Percentiles rank a stretch among this genome's conserved stretches.
Evolutionary conservation across 1,139 yeast genomes (phyloP).

Genomic region (Pichia sp.): DNA sequence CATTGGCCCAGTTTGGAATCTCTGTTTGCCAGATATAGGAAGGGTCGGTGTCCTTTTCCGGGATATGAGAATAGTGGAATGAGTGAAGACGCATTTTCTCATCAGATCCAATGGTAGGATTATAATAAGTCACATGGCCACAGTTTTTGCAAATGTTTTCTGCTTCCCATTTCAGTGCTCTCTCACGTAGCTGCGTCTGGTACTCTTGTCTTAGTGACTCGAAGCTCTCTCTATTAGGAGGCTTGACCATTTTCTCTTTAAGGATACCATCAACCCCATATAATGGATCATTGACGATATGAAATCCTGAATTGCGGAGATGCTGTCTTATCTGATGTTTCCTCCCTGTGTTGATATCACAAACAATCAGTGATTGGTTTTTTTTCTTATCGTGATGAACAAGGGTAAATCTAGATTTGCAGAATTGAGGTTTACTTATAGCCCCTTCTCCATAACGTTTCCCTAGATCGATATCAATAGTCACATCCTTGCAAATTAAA

Average conservation of each 20-base stretch:
- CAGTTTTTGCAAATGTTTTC: slow-evolving; percentile 38
- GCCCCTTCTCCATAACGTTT: slow-evolving; percentile 20
- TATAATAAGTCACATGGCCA: slow-evolving; percentile 32
- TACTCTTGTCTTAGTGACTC: slow-evolving; percentile 5
- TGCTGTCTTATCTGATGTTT: slow-evolving; percentile 78
- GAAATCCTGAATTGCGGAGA: slow-evolving; percentile 48
- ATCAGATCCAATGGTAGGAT: slow-evolving; percentile 29
- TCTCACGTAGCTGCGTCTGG: slow-evolving; percentile 3
- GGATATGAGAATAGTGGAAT: slow-evolving; percentile 27
- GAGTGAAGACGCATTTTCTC: slow-evolving; percentile 52
- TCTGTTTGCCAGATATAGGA: too few species aligned
- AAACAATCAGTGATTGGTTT: slow-evolving; percentile 47
- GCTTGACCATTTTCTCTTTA: slow-evolving; percentile 5
- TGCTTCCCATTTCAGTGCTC: slow-evolving; percentile 8
- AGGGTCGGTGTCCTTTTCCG: slow-evolving; percentile 24
- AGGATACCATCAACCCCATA: slow-evolving; percentile 30
- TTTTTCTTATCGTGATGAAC: slow-evolving; percentile 26
- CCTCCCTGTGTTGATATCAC: slow-evolving; percentile 64
- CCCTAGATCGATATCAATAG: slow-evolving; percentile 16
- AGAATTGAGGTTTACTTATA: slow-evolving; percentile 25
- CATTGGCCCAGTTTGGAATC: slow-evolving; percentile 33
- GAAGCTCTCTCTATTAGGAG: slow-evolving; percentile 15
- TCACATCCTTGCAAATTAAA: slow-evolving; percentile 11
- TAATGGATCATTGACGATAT: slow-evolving; percentile 63
- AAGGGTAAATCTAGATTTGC: slow-evolving; percentile 34